phyloP scores from a whole-genome alignment of 2,329 filamentous ascomycete species.

The Pseudohalonectria lignicola region DNA sequence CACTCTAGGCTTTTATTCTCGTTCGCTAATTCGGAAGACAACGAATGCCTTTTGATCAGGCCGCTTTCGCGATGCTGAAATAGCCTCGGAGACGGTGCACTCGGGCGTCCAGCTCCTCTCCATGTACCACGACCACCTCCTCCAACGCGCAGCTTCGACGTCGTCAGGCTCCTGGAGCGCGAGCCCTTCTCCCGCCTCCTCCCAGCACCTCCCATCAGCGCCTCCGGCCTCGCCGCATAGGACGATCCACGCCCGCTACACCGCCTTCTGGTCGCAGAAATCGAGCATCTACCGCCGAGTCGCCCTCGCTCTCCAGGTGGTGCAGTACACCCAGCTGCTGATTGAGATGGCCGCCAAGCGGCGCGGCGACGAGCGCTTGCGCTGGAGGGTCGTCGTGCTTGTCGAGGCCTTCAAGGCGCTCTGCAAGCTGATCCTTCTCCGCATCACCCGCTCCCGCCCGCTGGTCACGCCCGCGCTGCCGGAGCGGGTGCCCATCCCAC shows the following conservation, averaged over 20 bases:
- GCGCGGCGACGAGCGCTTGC: conserved; percentile 66
- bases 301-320: conserved; percentile 74
- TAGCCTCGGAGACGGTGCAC: conserved; percentile 86
- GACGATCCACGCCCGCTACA: conserved; percentile 49
- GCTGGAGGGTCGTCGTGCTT: conserved; percentile 80
- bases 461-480: conserved; percentile 77
- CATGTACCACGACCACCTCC: conserved; percentile 83
- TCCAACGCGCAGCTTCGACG: conserved; percentile 55
- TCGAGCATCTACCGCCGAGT: conserved; percentile 67
- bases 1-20: no score
- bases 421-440: conserved; percentile 69
- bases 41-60: no score
- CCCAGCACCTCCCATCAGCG: conserved; percentile 19
- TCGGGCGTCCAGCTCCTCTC: conserved; percentile 83
- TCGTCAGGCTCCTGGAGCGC: conserved; percentile 27
- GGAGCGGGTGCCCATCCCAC: conserved; percentile 69
- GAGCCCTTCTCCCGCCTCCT: conserved; percentile 32
- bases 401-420: conserved; percentile 80
- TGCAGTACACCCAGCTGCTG: conserved; percentile 90
- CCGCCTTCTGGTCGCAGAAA: conserved; percentile 52
- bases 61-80: conserved; percentile 82
- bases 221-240: neutral
- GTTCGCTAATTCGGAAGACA: no score
- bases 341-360: conserved; percentile 96
- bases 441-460: conserved; percentile 72